Percentiles rank a stretch among this genome's conserved stretches.
Evolutionary conservation across 108 stramenopile species (phyloP).

Genomic region (Licmophora abbreviata): DNA sequence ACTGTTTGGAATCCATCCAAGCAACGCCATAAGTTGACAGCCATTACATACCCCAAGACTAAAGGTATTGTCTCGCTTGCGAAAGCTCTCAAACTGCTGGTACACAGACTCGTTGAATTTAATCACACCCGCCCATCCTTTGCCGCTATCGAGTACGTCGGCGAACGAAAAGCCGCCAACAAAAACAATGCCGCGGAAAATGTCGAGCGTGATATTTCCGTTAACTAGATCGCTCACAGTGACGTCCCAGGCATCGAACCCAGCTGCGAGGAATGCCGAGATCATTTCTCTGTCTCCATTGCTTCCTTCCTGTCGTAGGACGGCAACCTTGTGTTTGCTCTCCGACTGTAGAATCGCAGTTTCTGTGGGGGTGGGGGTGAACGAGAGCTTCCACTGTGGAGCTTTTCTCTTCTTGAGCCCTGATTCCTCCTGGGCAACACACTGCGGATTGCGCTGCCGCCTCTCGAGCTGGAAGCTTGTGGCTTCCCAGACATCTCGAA

Average conservation of each 20-base stretch:
- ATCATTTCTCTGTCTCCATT: constrained; percentile 99
- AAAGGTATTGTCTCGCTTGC: constrained; percentile 89
- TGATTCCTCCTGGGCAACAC: constrained; percentile 87
- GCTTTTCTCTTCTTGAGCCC: constrained; percentile 72
- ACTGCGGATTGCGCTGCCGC: constrained; percentile 89
- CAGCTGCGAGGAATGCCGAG: constrained; percentile 91
- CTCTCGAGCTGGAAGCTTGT: constrained; percentile 95
- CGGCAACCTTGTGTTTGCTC: constrained; percentile 88
- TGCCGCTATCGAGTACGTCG: constrained; percentile 96
- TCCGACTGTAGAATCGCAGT: constrained; percentile 48
- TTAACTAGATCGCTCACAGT: constrained; percentile 79
- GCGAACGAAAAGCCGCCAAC: constrained; percentile 98
- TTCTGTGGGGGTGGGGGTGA: constrained; percentile 56
- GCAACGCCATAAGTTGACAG: constrained; percentile 98
- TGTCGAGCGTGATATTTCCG: constrained; percentile 71
- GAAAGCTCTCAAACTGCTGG: constrained; percentile 93
- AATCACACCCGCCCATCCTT: constrained; percentile 99
- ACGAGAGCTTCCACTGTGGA: constrained; percentile 85
- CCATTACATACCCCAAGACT: constrained; percentile 99
- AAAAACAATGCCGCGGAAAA: constrained; percentile 92
- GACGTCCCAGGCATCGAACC: constrained; percentile 98
- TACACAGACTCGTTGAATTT: constrained; percentile 90
- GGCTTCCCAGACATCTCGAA: constrained; percentile 96
- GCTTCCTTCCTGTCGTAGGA: constrained; percentile 97
- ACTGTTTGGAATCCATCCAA: constrained; percentile 93